Base-by-base conservation (phyloP, 2,329 filamentous ascomycete genomes). In the Thelonectria olida region DNA sequence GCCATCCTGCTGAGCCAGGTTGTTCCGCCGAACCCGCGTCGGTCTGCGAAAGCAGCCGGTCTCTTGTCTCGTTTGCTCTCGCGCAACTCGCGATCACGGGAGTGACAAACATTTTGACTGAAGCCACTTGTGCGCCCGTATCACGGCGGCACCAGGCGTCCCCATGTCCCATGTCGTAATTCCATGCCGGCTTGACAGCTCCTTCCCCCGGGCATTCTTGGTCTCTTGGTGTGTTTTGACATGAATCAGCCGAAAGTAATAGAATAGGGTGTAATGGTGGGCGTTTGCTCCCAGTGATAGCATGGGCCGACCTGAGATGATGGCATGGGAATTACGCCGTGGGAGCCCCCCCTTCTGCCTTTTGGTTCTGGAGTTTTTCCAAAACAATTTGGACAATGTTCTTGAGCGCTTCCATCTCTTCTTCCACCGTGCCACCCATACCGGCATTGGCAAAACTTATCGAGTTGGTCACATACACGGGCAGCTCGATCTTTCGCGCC, bases 381-480 rank as follows among this genome's bases (percentile, higher is more conserved):
- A 77, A 65, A 19, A 94, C 85, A 47, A 91, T 86, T 60, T 91
- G 85, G 28, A 94, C 88, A 39, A 97, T 88, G 65, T 85, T 85
- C 71, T 86, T 88, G 70, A 97, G 90, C 0, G 91, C 92, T 73
- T 95, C 93, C 88, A 97, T 94, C 80, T 98, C 95, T 81, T 98
- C 96, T 74, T 97, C 94, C 7, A 95, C 88, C 0, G 88, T 91
- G 19, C 93, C 91, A 9, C 93, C 93, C 71, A 93, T 86, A 2
- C 90, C 91, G 6, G 89, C 85, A 71, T 84, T 88, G 13, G 86
- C 86, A 65, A 97, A 88, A 67, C 90, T 92, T 71, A 96, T 88
- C 31, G 93, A 97, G 74, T 92, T 96, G 20, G 92, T 92, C 17
- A 98, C 92, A 75, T 97, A 98, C n/a, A 92, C 89, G 1, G 93